A percentile compares a stretch with the other conserved stretches of the same genome.
These are phyloP conservation scores for Saccharomycopsis sp. DNA, from an alignment of 805 yeast genomes.

Conservation along the genomic window DNA sequence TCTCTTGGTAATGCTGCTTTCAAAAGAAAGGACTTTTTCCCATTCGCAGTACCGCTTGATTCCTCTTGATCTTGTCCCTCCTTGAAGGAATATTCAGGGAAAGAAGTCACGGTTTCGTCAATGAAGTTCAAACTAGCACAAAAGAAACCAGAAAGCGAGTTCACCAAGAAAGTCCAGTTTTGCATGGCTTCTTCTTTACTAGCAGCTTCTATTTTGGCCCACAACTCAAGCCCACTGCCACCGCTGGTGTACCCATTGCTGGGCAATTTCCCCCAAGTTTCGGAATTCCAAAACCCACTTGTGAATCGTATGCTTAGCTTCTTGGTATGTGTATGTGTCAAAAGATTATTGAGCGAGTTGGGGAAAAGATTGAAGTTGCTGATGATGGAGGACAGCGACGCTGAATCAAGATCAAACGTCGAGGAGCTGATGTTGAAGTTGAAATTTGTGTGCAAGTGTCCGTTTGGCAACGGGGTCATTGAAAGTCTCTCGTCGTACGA, in stretches of 20 bases:
- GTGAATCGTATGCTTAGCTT: conserved; percentile 80
- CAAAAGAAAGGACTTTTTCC: conserved; percentile 41
- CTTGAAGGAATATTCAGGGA: conserved; percentile 39
- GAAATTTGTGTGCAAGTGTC: conserved; percentile 17
- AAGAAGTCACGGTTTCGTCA: conserved; percentile 68
- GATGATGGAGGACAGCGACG: conserved; percentile 15
- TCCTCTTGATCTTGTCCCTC: conserved; percentile 22
- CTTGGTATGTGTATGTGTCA: conserved; percentile 55
- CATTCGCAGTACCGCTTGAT: conserved; percentile 22
- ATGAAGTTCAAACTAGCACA: conserved; percentile 92
- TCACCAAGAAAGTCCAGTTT: conserved; percentile 65
- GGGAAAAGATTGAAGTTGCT: conserved; percentile 63
- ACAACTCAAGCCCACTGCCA: conserved; percentile 91
- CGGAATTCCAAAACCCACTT: conserved; percentile 93
- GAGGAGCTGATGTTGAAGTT: conserved; percentile 14
- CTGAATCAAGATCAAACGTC: conserved; percentile 6
- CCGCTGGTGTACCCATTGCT: conserved; percentile 64
- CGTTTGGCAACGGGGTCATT: conserved; percentile 19
- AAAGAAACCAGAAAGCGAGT: conserved; percentile 79
- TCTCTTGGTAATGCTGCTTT: conserved; percentile 90
- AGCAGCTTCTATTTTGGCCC: conserved; percentile 73
- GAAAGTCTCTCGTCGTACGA: conserved; percentile 15
- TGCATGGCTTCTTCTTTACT: conserved; percentile 43
- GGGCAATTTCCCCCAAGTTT: conserved; percentile 79
- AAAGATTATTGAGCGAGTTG: conserved; percentile 65